Conservation (phyloP, 2,329 filamentous ascomycete genomes). For the Trichoderma gracile region DNA sequence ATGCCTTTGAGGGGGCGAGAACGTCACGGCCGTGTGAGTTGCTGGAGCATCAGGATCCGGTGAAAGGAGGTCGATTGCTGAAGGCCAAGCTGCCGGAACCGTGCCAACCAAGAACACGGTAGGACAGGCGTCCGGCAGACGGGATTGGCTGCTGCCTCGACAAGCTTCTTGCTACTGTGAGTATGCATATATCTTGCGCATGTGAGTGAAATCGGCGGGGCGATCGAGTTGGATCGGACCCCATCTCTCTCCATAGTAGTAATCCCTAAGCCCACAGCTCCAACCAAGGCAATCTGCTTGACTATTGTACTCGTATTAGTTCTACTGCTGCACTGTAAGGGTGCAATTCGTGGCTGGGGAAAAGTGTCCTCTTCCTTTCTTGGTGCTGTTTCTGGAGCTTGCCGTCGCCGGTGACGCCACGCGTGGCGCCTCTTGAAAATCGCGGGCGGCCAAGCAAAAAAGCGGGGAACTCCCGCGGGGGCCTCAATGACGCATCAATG, state of each 20-base stretch:
- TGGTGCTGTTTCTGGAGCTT: not conserved
- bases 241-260: not conserved
- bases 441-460: not conserved
- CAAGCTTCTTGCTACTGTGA: no score
- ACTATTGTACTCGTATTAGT: no score
- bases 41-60: not conserved
- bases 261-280: not conserved
- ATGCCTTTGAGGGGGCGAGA: not conserved
- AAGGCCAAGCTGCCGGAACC: not conserved
- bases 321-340: no score
- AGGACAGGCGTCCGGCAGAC: no score
- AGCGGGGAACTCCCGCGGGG: not conserved
- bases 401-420: slow-evolving; percentile 14
- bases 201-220: no score
- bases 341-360: slow-evolving; percentile 6
- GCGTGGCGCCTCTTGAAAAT: not conserved
- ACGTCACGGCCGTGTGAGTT: slow-evolving; percentile 13
- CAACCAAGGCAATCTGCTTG: no score
- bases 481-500: slow-evolving; percentile 13
- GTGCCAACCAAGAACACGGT: no score
- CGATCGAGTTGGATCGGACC: no score
- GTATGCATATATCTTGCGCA: no score
- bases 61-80: not conserved
- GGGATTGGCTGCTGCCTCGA: not conserved
- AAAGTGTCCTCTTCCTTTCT: not conserved